Percentiles rank a stretch among this genome's conserved stretches.
These are phyloP conservation scores for Termitomyces sp. DNA, from an alignment of 768 basidiomycete species.

Conservation along the genomic window DNA sequence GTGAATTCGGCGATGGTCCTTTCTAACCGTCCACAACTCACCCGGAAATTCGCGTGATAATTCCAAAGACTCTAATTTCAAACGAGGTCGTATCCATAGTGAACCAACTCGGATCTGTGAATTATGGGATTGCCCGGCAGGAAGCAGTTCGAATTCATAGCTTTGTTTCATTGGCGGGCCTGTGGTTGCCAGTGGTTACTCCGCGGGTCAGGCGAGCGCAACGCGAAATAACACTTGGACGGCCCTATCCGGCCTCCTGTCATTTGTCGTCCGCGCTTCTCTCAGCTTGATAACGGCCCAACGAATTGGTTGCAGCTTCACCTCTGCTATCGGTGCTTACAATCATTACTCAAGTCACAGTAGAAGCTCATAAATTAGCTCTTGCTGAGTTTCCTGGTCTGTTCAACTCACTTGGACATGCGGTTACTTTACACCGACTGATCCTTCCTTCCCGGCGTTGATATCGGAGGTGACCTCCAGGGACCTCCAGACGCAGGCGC, in stretches of 20 bases:
- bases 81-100: background rate
- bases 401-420: background rate
- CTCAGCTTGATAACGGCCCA: background rate
- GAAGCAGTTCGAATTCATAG: background rate
- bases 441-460: background rate
- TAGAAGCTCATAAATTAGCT: background rate
- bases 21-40: background rate
- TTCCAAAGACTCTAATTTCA: background rate
- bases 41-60: background rate
- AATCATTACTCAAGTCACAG: background rate
- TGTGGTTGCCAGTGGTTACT: background rate
- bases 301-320: background rate
- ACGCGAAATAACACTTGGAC: background rate
- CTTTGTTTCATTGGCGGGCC: background rate
- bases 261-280: background rate
- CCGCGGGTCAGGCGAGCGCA: background rate
- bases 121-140: background rate
- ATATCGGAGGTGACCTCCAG: background rate
- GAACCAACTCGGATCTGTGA: background rate
- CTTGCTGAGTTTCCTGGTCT: background rate
- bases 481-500: background rate
- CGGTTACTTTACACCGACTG: background rate
- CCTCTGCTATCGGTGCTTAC: background rate
- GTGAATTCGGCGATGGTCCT: background rate
- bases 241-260: background rate